Percentiles rank a stretch among this genome's conserved stretches.
phyloP scores from a whole-genome alignment of 352 stramenopile genomes.

The Phytophthora citricola region DNA sequence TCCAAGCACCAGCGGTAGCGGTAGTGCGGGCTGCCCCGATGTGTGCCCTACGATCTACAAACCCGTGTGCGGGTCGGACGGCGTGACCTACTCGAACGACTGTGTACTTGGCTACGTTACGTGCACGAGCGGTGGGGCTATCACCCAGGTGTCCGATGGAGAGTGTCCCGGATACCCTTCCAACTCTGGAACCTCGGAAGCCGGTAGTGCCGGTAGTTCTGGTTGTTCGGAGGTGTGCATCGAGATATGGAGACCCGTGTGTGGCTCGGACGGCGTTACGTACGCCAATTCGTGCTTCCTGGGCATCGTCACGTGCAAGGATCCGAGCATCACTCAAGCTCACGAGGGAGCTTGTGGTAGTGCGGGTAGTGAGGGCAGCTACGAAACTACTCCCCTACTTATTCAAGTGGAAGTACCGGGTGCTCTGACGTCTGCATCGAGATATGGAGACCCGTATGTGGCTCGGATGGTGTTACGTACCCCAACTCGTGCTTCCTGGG shows the following conservation, averaged over 20 bases:
- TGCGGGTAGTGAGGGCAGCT: conserved; percentile 12
- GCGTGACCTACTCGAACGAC: conserved; percentile 57
- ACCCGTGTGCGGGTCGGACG: conserved; percentile 63
- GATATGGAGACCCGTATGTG: conserved; percentile 30
- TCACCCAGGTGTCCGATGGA: conserved; percentile 29
- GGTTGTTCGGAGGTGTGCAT: conserved; percentile 11
- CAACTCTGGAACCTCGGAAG: conserved; percentile 3
- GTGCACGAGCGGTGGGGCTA: conserved; percentile 30
- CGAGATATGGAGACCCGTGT: conserved; percentile 17
- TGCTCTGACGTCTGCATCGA: conserved; percentile 36
- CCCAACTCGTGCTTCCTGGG: conserved; percentile 32
- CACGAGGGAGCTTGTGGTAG: conserved; percentile 40
- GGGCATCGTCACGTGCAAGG: conserved; percentile 37
- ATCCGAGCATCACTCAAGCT: conserved; percentile 34
- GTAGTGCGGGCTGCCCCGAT: conserved; percentile 4
- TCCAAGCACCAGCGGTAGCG: conserved; percentile 4
- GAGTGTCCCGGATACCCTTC: conserved; percentile 17
- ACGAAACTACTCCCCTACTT: background rate
- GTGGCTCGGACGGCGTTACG: conserved; percentile 8
- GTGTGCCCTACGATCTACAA: conserved; percentile 43
- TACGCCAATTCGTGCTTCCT: conserved; percentile 22
- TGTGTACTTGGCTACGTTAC: conserved; percentile 40
- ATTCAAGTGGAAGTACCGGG: conserved; percentile 10
- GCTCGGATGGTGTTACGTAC: conserved; percentile 42
- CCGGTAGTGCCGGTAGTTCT: background rate